Evolutionary conservation across 23 red algal species (phyloP).

Genomic region (Gracilaria gracilis): DNA sequence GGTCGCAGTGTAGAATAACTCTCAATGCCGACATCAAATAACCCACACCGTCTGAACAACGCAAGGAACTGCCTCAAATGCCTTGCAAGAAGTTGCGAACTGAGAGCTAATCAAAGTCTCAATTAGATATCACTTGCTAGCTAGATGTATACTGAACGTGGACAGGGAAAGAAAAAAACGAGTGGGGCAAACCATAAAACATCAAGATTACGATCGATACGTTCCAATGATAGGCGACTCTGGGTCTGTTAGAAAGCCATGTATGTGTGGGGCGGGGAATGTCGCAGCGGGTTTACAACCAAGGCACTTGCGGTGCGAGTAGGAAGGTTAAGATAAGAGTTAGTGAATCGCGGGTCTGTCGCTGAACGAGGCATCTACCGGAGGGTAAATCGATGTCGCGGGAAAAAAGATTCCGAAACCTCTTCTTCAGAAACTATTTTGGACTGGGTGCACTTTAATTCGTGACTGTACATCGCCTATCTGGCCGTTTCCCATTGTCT

Average conservation of each 20-base stretch:
- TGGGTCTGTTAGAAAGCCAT: too few relatives aligned
- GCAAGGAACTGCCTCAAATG: background rate
- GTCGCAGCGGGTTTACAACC: too few relatives aligned
- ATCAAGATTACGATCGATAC: too few relatives aligned
- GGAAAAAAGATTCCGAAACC: background rate
- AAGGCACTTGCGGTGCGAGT: too few relatives aligned
- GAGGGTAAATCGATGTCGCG: background rate
- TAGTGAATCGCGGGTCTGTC: too few relatives aligned
- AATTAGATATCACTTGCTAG: background rate
- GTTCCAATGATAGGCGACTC: background rate
- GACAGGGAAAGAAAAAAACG: background rate
- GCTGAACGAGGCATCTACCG: too few relatives aligned
- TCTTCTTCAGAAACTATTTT: background rate
- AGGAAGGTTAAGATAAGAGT: too few relatives aligned
- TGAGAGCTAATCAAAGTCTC: background rate
- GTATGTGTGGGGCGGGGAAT: too few relatives aligned
- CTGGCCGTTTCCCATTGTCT: background rate
- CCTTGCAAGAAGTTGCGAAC: background rate
- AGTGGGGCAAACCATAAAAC: background rate
- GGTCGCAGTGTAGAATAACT: slow-evolving; percentile 84
- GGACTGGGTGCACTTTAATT: background rate
- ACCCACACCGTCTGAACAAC: background rate
- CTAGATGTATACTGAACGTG: background rate
- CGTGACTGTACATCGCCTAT: background rate
- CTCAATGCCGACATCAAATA: slow-evolving; percentile 36